A percentile compares a stretch with the other conserved stretches of the same genome.
Conservation (phyloP, 495 filamentous ascomycete species). For the Podospora comata region DNA sequence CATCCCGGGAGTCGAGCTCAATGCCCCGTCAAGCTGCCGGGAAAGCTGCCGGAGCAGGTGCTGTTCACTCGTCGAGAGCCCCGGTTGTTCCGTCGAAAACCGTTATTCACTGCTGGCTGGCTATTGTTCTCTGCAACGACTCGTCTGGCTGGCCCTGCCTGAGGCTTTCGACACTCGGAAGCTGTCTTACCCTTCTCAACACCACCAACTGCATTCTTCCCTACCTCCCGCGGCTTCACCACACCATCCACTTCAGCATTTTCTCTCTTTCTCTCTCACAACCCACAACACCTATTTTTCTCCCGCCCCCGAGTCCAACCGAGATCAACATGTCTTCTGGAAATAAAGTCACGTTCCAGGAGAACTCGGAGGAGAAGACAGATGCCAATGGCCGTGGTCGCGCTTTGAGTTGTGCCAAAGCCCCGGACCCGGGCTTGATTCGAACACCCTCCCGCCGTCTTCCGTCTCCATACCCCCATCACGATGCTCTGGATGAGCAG, state of each 20-base stretch:
- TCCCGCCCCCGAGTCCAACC: background rate
- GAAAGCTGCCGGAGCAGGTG: background rate
- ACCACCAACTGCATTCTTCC: background rate
- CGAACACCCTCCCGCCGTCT: constrained; percentile 10
- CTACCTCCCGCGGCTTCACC: background rate
- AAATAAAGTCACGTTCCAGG: constrained; percentile 14
- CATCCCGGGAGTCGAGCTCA: background rate
- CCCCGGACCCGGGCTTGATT: constrained; percentile 7
- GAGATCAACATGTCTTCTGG: constrained; percentile 14
- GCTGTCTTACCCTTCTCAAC: background rate
- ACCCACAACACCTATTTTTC: background rate
- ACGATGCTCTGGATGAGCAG: background rate
- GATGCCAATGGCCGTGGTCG: background rate
- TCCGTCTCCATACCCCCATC: constrained; percentile 17
- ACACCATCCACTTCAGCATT: background rate
- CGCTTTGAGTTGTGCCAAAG: background rate
- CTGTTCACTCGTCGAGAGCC: background rate
- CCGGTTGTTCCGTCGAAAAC: background rate
- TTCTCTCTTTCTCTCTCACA: background rate
- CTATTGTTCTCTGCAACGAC: background rate
- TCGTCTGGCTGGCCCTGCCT: constrained; percentile 5
- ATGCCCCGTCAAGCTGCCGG: background rate
- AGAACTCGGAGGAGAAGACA: background rate
- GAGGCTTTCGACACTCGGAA: background rate
- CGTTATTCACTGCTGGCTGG: background rate